Conservation (phyloP, 305 asterid species). For the Fraxinus greggii region DNA sequence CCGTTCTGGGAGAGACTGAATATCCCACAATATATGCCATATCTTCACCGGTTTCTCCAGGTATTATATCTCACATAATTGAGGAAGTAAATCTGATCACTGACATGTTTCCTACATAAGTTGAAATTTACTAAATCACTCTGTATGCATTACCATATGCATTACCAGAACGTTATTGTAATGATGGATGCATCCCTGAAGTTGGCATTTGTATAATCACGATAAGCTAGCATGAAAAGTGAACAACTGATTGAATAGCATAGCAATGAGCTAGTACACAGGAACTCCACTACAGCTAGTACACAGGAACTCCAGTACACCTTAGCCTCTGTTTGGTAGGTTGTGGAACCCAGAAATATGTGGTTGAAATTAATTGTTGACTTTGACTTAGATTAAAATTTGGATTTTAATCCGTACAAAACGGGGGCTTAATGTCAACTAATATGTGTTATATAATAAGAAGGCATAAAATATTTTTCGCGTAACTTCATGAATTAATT, state of each 20-base stretch:
- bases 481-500: constrained; percentile 7
- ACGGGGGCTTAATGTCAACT: background rate
- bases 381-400: background rate
- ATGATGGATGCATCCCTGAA: constrained; percentile 9
- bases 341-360: background rate
- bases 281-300: constrained; percentile 5
- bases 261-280: background rate
- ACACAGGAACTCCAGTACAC: background rate
- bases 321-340: background rate
- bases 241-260: constrained; percentile 5
- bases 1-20: constrained; percentile 64
- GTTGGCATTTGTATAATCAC: background rate
- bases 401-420: background rate
- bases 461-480: background rate
- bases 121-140: constrained; percentile 10
- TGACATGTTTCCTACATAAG: background rate
- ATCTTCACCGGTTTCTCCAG: constrained; percentile 86
- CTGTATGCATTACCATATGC: background rate
- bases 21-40: constrained; percentile 74
- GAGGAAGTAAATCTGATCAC: constrained; percentile 10
- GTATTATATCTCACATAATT: constrained; percentile 40
- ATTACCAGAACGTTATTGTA: background rate
- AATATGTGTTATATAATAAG: background rate
- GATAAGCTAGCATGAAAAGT: background rate
- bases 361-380: background rate